A percentile compares a stretch with the other conserved stretches of the same genome.
Conservation (phyloP, 2,329 filamentous ascomycete genomes). For the Samsoniella hepiali region DNA sequence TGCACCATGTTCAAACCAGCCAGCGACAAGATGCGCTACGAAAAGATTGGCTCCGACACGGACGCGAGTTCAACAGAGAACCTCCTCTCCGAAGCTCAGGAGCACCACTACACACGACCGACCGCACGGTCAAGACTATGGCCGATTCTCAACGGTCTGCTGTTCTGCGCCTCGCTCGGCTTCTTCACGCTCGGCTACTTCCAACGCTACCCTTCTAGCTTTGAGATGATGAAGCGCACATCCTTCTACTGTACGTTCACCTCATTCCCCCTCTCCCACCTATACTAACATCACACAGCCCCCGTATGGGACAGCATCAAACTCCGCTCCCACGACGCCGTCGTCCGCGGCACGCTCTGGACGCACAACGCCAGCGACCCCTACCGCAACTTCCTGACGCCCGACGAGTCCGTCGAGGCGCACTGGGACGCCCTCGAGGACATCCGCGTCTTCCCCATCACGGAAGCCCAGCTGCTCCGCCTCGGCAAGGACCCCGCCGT, state of each 20-base stretch:
- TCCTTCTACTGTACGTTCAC: conserved; percentile 11
- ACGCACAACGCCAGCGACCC: conserved; percentile 6
- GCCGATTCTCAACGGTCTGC: not conserved
- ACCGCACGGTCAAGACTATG: not conserved
- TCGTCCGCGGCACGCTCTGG: conserved; percentile 3
- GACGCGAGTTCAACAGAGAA: conserved; percentile 1
- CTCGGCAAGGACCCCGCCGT: conserved; percentile 31
- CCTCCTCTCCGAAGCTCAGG: not conserved
- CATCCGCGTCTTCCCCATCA: conserved; percentile 22
- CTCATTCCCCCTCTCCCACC: not conserved
- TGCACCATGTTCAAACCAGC: not conserved
- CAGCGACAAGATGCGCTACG: not conserved
- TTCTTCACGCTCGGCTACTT: not conserved
- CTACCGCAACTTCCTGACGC: not conserved
- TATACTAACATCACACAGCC: not conserved
- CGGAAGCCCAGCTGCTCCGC: conserved; percentile 25
- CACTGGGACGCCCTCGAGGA: conserved; percentile 9
- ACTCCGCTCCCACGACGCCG: not conserved
- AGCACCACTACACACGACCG: not conserved
- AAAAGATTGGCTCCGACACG: not conserved
- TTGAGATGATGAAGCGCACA: conserved; percentile 9
- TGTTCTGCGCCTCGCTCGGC: conserved; percentile 4
- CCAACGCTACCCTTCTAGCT: not conserved
- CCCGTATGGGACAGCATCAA: conserved; percentile 15
- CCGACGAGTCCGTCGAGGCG: not conserved